Conservation (phyloP, 176 grass and related monocot genomes). For the Lolium multiflorum region DNA sequence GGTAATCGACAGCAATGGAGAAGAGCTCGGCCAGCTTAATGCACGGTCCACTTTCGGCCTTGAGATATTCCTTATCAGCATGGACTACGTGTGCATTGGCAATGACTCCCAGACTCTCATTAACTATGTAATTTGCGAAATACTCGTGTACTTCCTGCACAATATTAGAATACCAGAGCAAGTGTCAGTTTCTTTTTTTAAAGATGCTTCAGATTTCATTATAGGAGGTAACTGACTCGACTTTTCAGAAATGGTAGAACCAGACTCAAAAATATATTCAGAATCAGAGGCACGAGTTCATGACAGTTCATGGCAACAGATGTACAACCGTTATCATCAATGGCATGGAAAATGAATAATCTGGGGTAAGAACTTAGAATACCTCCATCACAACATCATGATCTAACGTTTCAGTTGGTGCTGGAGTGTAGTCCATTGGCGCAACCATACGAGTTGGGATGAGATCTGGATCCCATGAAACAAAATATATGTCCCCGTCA, state of each 20-base stretch:
- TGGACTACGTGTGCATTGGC: slow-evolving; percentile 81
- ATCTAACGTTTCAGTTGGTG: slow-evolving; percentile 71
- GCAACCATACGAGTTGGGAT: slow-evolving; percentile 55
- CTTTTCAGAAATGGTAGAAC: background rate
- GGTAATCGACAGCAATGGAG: slow-evolving; percentile 90
- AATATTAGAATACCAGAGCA: slow-evolving; percentile 7
- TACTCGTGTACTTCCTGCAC: slow-evolving; percentile 81
- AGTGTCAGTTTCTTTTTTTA: slow-evolving; percentile 15
- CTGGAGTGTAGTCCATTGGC: slow-evolving; percentile 88
- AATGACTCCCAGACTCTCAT: slow-evolving; percentile 91
- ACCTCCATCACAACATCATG: slow-evolving; percentile 87
- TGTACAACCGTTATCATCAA: background rate
- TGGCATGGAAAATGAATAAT: slow-evolving; percentile 12
- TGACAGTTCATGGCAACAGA: slow-evolving; percentile 18
- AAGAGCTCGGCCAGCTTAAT: slow-evolving; percentile 75
- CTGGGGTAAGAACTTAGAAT: slow-evolving; percentile 1
- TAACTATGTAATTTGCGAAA: slow-evolving; percentile 90
- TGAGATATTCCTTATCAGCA: slow-evolving; percentile 59
- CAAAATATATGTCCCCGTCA: slow-evolving; percentile 95
- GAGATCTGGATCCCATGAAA: slow-evolving; percentile 75
- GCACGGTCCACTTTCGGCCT: slow-evolving; percentile 57
- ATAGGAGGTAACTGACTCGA: background rate
- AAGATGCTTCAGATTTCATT: background rate
- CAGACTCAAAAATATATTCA: background rate
- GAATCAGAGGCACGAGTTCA: background rate